These are phyloP conservation scores for Ceratobasidium sp. DNA, from an alignment of 1,284 basidiomycete species.

Conservation along the genomic window DNA sequence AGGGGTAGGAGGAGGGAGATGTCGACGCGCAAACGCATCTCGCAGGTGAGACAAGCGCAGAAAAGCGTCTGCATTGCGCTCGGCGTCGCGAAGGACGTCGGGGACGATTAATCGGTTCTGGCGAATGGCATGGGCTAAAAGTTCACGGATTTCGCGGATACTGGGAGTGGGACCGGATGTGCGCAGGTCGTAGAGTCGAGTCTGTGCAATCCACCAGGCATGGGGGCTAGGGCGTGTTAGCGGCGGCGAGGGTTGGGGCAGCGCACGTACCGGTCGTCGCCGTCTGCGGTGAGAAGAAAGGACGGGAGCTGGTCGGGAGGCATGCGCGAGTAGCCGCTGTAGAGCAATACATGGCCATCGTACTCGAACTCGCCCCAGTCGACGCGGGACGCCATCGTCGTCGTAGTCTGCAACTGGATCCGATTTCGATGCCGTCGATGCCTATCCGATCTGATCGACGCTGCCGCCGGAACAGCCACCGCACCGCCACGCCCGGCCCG, in stretches of 20 bases:
- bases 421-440: slow-evolving; percentile 32
- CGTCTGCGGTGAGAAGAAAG: slow-evolving; percentile 40
- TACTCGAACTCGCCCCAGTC: slow-evolving; percentile 44
- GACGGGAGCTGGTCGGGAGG: slow-evolving; percentile 37
- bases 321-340: slow-evolving; percentile 26
- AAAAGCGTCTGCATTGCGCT: slow-evolving; percentile 34
- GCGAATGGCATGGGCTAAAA: slow-evolving; percentile 38
- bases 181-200: slow-evolving; percentile 31
- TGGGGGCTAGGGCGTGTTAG: slow-evolving; percentile 23
- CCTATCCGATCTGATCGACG: slow-evolving; percentile 42
- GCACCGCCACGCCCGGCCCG: slow-evolving; percentile 15
- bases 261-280: slow-evolving; percentile 34
- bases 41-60: slow-evolving; percentile 20
- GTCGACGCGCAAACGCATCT: slow-evolving; percentile 27
- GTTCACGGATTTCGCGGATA: slow-evolving; percentile 37
- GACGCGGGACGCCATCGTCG: slow-evolving; percentile 28
- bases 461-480: slow-evolving; percentile 28
- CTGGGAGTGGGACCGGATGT: slow-evolving; percentile 21
- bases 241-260: not conserved
- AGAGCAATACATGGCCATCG: slow-evolving; percentile 33
- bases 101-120: slow-evolving; percentile 24
- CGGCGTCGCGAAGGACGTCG: slow-evolving; percentile 29
- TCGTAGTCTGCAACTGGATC: slow-evolving; percentile 17
- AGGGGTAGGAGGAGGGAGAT: slow-evolving; percentile 21
- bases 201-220: slow-evolving; percentile 42